Evolutionary conservation across 2,329 filamentous ascomycete species (phyloP).

Genomic region (Trichoderma sp.): DNA sequence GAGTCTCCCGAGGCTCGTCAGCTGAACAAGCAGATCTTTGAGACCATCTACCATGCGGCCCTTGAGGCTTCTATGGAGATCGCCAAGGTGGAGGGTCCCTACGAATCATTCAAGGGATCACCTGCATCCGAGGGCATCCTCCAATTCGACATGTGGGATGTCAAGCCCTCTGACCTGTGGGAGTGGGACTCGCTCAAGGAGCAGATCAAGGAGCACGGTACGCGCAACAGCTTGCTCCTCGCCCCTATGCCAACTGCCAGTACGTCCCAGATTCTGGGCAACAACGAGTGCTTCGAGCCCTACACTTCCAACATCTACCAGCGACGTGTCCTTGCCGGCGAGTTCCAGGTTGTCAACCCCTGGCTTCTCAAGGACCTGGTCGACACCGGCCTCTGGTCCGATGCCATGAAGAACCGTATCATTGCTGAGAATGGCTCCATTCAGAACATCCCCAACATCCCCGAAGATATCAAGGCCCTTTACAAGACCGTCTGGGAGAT

Average conservation of each 20-base stretch:
- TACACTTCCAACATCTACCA: slow-evolving; percentile 99
- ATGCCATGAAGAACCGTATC: slow-evolving; percentile 99
- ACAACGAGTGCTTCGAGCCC: slow-evolving; percentile 99
- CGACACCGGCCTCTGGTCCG: slow-evolving; percentile 96
- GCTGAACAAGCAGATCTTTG: slow-evolving; percentile 98
- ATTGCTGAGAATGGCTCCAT: slow-evolving; percentile 95
- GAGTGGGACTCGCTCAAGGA: slow-evolving; percentile 90
- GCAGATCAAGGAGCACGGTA: slow-evolving; percentile 87
- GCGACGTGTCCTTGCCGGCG: slow-evolving; percentile 92
- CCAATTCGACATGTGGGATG: slow-evolving; percentile 98
- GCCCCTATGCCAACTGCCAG: slow-evolving; percentile 98
- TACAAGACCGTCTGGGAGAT: slow-evolving; percentile 99
- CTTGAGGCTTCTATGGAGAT: slow-evolving; percentile 86
- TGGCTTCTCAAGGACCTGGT: slow-evolving; percentile 98
- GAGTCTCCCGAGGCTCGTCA: slow-evolving; percentile 92
- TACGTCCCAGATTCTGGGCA: slow-evolving; percentile 95
- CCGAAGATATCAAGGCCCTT: slow-evolving; percentile 89
- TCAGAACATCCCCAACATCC: slow-evolving; percentile 96
- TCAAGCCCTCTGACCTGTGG: slow-evolving; percentile 92
- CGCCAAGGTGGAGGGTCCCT: slow-evolving; percentile 79
- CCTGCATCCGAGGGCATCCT: slow-evolving; percentile 94
- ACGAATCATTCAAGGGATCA: slow-evolving; percentile 88
- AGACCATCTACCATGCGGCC: slow-evolving; percentile 98
- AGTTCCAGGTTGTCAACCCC: slow-evolving; percentile 99
- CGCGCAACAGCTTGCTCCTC: slow-evolving; percentile 92